phyloP scores from a whole-genome alignment of 2,329 filamentous ascomycete species.

The Sporothrix luriei region DNA sequence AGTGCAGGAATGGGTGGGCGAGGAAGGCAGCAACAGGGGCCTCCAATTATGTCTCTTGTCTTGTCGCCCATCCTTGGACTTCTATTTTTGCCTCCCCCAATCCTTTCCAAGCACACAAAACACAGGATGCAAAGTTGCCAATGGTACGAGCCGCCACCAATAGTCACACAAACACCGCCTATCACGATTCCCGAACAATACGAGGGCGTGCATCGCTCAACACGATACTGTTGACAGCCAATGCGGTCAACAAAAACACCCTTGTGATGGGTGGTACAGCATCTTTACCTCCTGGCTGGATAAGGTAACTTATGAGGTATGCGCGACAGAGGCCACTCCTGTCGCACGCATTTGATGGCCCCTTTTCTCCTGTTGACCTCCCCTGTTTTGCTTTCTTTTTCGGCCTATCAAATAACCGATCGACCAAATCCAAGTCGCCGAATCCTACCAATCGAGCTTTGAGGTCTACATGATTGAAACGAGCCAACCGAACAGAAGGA shows the following conservation, averaged over 20 bases:
- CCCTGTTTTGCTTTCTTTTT: not conserved
- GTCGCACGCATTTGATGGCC: slow-evolving; percentile 3
- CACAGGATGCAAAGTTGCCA: not conserved
- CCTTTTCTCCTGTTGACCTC: not conserved
- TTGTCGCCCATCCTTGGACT: not conserved
- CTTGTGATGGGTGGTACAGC: slow-evolving; percentile 2
- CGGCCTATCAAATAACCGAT: slow-evolving; percentile 3
- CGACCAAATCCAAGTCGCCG: not conserved
- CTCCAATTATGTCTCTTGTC: not conserved
- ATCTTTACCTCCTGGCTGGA: not conserved
- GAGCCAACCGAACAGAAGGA: not conserved
- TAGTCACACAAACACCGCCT: not conserved
- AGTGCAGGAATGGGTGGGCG: not conserved
- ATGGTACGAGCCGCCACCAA: not conserved
- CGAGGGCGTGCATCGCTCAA: too few species aligned
- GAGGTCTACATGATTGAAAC: not conserved
- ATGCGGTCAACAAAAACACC: not conserved
- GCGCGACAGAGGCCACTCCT: not conserved
- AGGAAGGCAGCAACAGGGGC: not conserved
- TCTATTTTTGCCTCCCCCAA: slow-evolving; percentile 19
- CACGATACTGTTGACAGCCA: slow-evolving; percentile 8
- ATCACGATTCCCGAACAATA: too few species aligned
- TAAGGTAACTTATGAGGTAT: not conserved
- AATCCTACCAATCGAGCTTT: not conserved
- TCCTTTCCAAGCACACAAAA: not conserved